These are phyloP conservation scores for Coelastrella sp. DNA, from an alignment of 139 green algal species.

Conservation along the genomic window DNA sequence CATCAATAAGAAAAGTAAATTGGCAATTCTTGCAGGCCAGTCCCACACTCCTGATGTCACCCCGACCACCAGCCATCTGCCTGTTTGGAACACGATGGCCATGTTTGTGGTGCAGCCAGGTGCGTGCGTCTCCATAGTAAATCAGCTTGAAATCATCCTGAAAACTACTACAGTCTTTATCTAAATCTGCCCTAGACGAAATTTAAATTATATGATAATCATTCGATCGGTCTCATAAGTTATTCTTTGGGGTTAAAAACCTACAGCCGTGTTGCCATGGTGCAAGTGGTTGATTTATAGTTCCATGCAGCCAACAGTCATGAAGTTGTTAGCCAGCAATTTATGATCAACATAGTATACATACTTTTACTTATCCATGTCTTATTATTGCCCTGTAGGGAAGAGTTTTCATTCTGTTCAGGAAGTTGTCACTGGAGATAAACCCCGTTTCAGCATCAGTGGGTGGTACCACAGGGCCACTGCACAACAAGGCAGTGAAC, in stretches of 20 bases:
- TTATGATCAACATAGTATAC: neutral
- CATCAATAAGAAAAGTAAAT: too few species aligned
- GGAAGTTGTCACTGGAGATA: slow-evolving; percentile 67
- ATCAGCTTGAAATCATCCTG: too few species aligned
- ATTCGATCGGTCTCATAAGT: too few species aligned
- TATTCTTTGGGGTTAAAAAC: too few species aligned
- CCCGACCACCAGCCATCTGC: slow-evolving; percentile 55
- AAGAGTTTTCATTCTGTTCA: slow-evolving; percentile 18
- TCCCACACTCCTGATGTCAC: slow-evolving; percentile 59
- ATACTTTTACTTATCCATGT: too few species aligned
- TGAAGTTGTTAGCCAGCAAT: neutral
- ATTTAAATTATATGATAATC: too few species aligned
- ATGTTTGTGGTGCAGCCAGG: slow-evolving; percentile 89
- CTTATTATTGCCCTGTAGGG: neutral
- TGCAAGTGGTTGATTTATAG: too few species aligned
- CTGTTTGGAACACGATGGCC: slow-evolving; percentile 87
- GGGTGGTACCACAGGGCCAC: slow-evolving; percentile 87
- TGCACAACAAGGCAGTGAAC: slow-evolving; percentile 56
- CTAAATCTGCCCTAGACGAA: neutral
- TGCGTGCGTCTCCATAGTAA: neutral
- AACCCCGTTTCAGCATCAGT: slow-evolving; percentile 77
- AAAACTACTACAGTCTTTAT: too few species aligned
- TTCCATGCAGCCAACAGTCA: neutral
- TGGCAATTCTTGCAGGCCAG: slow-evolving; percentile 45
- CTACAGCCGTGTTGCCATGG: too few species aligned